These are phyloP conservation scores for Nothophoma quercina DNA, from an alignment of 2,329 filamentous ascomycete species.

Conservation along the genomic window DNA sequence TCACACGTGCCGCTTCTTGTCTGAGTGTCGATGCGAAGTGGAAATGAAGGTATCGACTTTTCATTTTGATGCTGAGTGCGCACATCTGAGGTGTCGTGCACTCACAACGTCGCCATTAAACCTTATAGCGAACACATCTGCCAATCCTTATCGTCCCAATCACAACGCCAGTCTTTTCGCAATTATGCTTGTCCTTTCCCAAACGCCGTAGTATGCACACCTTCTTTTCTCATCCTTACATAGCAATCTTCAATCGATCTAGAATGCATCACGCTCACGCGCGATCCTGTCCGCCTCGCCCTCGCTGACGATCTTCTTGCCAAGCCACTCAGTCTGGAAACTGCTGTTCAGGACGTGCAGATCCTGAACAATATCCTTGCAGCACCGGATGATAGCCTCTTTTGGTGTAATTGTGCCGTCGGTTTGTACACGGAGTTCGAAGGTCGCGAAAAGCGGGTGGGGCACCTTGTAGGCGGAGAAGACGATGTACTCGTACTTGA, in stretches of 20 bases:
- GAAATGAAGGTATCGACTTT: too few species aligned
- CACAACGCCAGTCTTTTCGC: conserved; percentile 13
- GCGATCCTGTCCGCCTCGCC: conserved; percentile 44
- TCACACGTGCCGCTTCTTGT: too few species aligned
- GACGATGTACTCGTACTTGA: conserved; percentile 81
- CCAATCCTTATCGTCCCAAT: background rate
- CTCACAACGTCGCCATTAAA: too few species aligned
- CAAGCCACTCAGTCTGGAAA: conserved; percentile 79
- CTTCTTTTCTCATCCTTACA: background rate
- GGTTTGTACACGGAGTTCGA: conserved; percentile 86
- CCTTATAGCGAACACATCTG: background rate
- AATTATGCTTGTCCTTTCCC: conserved; percentile 11
- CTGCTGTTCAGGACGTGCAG: conserved; percentile 82
- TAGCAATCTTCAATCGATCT: background rate
- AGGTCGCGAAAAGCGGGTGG: conserved; percentile 55
- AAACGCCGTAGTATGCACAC: conserved; percentile 18
- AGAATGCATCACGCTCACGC: conserved; percentile 42
- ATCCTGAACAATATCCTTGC: conserved; percentile 81
- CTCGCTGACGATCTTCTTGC: conserved; percentile 47
- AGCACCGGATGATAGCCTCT: conserved; percentile 82
- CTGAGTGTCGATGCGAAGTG: too few species aligned
- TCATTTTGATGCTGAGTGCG: too few species aligned
- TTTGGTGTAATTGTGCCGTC: conserved; percentile 89
- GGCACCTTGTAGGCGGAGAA: conserved; percentile 89
- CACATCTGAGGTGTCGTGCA: too few species aligned